phyloP scores from a whole-genome alignment of 78 protist genomes.

The Speleostelium caveatum region DNA sequence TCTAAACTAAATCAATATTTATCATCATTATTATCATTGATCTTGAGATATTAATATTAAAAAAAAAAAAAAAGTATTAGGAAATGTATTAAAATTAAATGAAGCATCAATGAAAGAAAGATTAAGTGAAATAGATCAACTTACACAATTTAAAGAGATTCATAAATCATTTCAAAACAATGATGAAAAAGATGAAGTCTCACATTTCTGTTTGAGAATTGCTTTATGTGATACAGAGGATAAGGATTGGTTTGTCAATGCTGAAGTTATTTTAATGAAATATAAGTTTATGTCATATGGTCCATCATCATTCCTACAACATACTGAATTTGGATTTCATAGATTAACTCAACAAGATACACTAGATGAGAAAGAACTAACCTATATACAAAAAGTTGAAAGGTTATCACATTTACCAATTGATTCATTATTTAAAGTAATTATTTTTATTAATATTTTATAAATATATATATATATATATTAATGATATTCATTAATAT shows the following conservation, averaged over 20 bases:
- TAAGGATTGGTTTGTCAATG: conserved; percentile 41
- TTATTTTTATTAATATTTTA: not conserved
- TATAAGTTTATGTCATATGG: not conserved
- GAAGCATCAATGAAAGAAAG: not conserved
- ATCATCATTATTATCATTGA: not conserved
- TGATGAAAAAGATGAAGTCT: conserved; percentile 31
- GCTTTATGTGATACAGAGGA: conserved; percentile 55
- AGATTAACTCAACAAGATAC: conserved; percentile 15
- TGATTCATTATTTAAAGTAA: conserved; percentile 19
- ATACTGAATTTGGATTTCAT: conserved; percentile 35
- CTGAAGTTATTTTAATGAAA: conserved; percentile 1
- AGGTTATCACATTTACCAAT: not conserved
- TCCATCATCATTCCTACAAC: not conserved
- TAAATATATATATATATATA: not conserved
- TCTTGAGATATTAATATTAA: not conserved
- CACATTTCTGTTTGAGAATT: conserved; percentile 43
- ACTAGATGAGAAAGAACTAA: not conserved
- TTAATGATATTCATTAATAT: not conserved
- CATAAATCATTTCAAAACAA: not conserved
- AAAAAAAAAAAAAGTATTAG: conserved; percentile 5
- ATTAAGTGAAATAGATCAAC: not conserved
- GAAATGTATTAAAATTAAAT: not conserved
- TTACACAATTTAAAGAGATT: not conserved
- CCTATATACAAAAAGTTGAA: conserved; percentile 2
- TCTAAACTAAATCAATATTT: not conserved